Evolutionary conservation across 2,329 filamentous ascomycete genomes (phyloP).

Genomic region (Scorias spongiosa): DNA sequence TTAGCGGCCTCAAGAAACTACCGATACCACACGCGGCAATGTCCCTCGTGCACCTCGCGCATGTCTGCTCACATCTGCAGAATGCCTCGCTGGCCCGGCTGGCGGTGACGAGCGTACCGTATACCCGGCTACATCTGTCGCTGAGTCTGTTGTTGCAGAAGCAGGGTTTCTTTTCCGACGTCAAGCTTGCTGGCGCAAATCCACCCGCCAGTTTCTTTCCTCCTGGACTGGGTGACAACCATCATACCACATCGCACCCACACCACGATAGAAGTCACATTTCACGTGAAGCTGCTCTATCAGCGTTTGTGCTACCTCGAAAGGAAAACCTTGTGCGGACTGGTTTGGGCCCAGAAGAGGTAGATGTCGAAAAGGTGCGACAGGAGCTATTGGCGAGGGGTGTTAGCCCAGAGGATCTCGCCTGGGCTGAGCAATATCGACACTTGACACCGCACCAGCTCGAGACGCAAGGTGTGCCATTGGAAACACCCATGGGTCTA

Average conservation of each 20-base stretch:
- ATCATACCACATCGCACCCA: conserved; percentile 13
- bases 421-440: conserved; percentile 2
- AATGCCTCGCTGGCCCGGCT: conserved; percentile 77
- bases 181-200: conserved; percentile 55
- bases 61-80: conserved; percentile 81
- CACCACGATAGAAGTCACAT: conserved; percentile 5
- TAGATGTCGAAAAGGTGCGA: conserved; percentile 9
- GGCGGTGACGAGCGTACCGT: conserved; percentile 67
- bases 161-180: conserved; percentile 64
- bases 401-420: conserved; percentile 8
- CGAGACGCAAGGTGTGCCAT: conserved; percentile 14
- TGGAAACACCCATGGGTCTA: conserved; percentile 16
- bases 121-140: conserved; percentile 64
- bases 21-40: conserved; percentile 25
- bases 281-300: conserved; percentile 13
- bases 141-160: conserved; percentile 66
- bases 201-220: conserved; percentile 31
- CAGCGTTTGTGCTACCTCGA: not conserved
- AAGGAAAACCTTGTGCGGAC: not conserved
- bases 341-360: conserved; percentile 4
- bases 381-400: conserved; percentile 8
- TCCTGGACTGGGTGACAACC: conserved; percentile 14
- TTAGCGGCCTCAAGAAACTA: not conserved
- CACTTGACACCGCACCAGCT: conserved; percentile 9
- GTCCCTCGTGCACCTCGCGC: conserved; percentile 59